phyloP scores from a whole-genome alignment of 2,329 filamentous ascomycete genomes.

The Colletotrichum zoysiae region DNA sequence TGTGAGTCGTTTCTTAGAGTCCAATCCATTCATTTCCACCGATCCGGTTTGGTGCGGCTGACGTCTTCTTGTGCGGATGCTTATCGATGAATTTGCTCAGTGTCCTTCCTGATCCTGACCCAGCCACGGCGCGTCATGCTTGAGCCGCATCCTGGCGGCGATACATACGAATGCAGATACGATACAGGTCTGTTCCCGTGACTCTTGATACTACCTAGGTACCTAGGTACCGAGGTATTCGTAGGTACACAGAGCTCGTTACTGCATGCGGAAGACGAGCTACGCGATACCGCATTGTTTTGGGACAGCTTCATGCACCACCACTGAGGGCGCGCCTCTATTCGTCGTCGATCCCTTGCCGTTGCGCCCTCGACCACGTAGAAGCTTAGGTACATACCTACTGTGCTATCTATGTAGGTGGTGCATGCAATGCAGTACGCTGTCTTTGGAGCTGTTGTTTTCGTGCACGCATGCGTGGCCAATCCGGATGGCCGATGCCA shows the following conservation, averaged over 20 bases:
- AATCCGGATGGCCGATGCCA: conserved; percentile 29
- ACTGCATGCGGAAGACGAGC: conserved; percentile 17
- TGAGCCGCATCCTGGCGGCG: background rate
- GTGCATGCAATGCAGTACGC: background rate
- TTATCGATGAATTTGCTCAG: conserved; percentile 14
- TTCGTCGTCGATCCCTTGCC: conserved; percentile 27
- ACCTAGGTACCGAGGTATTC: too few relatives aligned
- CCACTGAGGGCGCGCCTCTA: conserved; percentile 15
- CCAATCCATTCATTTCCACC: background rate
- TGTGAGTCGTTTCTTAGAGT: too few relatives aligned
- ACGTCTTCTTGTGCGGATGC: background rate
- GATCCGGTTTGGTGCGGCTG: background rate
- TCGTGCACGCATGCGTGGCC: conserved; percentile 15
- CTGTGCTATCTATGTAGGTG: too few relatives aligned
- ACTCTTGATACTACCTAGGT: too few relatives aligned
- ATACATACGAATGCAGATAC: conserved; percentile 13
- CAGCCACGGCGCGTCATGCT: conserved; percentile 5
- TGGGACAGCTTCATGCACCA: conserved; percentile 32
- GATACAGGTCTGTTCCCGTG: background rate
- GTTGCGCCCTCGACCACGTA: conserved; percentile 1
- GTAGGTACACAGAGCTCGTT: background rate
- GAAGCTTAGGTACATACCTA: background rate
- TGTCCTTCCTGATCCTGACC: background rate
- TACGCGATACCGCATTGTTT: conserved; percentile 21
- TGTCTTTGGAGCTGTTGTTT: conserved; percentile 4